Evolutionary conservation across 345 rosid genomes (phyloP).

Genomic region (Lumnitzera racemosa): DNA sequence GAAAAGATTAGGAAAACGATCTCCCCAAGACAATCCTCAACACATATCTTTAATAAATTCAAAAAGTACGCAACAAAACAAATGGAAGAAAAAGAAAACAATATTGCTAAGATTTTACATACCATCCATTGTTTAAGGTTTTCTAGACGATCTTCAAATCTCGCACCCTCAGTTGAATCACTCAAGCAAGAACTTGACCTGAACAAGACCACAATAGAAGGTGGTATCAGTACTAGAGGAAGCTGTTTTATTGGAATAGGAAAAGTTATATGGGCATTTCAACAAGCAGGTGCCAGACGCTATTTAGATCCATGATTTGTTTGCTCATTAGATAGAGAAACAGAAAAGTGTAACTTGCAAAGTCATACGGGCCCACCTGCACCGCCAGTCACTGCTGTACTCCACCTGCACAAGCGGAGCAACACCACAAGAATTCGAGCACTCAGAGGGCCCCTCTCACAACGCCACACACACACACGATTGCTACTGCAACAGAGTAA

Average conservation of each 20-base stretch:
- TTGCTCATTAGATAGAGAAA: background rate
- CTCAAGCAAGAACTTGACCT: background rate
- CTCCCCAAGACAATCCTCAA: background rate
- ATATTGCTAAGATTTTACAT: slow-evolving; percentile 2
- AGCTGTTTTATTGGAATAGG: background rate
- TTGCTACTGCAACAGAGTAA: too few relatives aligned
- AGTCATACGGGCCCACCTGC: too few relatives aligned
- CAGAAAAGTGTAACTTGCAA: background rate
- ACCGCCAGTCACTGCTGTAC: too few relatives aligned
- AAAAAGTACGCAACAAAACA: background rate
- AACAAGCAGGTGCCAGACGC: background rate
- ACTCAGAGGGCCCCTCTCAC: too few relatives aligned
- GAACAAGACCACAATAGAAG: too few relatives aligned
- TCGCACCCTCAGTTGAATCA: background rate
- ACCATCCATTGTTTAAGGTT: slow-evolving; percentile 18
- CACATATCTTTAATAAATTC: background rate
- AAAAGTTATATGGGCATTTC: background rate
- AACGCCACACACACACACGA: too few relatives aligned
- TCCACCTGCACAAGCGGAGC: too few relatives aligned
- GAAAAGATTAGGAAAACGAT: too few relatives aligned
- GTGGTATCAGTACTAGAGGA: too few relatives aligned
- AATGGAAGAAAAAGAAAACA: background rate
- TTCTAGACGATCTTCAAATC: too few relatives aligned
- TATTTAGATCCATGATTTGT: background rate
- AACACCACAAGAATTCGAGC: too few relatives aligned